phyloP scores from a whole-genome alignment of 2,329 filamentous ascomycete species.

The Pseudogymnoascus sp. region DNA sequence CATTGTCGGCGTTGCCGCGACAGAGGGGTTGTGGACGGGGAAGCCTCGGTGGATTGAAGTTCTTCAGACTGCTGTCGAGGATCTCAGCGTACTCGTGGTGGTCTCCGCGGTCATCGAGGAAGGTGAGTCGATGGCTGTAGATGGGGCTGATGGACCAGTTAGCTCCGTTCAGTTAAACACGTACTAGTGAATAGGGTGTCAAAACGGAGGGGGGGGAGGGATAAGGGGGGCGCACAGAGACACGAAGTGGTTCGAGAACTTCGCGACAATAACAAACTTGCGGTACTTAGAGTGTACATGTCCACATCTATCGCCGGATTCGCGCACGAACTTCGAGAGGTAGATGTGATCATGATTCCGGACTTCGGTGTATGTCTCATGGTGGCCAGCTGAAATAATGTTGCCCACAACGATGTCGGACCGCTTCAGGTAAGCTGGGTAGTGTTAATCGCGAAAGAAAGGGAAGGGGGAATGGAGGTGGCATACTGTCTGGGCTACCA shows the following conservation, averaged over 20 bases:
- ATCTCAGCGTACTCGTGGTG: neutral
- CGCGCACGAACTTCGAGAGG: neutral
- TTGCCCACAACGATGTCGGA: neutral
- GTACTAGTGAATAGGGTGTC: neutral
- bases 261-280: neutral
- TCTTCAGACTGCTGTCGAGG: neutral
- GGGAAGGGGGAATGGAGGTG: neutral
- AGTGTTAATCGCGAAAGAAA: neutral
- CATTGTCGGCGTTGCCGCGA: neutral
- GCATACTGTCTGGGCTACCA: neutral
- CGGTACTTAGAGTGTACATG: neutral
- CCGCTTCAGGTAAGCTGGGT: neutral
- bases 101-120: neutral
- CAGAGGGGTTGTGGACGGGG: neutral
- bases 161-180: neutral
- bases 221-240: neutral
- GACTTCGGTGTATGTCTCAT: neutral
- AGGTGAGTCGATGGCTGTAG: neutral
- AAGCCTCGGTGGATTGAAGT: too few species aligned
- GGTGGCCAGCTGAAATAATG: neutral
- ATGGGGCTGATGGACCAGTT: neutral
- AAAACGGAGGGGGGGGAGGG: neutral
- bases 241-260: neutral
- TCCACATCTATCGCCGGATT: neutral
- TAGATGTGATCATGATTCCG: neutral